Evolutionary conservation across 208 protist species (phyloP).

Genomic region (Histomonas meleagridis): DNA sequence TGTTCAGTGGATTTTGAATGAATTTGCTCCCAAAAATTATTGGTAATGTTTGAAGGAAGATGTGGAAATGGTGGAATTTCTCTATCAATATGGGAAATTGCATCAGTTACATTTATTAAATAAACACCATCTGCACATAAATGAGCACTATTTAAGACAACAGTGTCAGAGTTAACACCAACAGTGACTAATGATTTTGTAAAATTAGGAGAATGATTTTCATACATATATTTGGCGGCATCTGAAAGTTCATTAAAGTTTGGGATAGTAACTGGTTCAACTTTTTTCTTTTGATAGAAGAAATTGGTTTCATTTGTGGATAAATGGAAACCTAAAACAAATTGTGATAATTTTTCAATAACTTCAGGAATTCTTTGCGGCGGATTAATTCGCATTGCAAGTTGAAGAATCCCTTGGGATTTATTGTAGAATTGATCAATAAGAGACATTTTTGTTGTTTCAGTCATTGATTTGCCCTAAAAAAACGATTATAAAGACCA

Average conservation of each 20-base stretch:
- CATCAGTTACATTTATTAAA: background rate
- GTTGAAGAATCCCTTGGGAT: background rate
- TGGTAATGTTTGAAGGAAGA: background rate
- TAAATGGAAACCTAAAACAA: background rate
- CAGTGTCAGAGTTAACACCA: background rate
- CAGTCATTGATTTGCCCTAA: too few relatives aligned
- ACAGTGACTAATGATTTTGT: background rate
- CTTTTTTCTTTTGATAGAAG: background rate
- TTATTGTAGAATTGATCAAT: background rate
- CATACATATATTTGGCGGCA: background rate
- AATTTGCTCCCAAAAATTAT: background rate
- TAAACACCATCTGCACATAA: background rate
- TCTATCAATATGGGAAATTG: too few relatives aligned
- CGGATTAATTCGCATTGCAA: background rate
- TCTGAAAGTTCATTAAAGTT: background rate
- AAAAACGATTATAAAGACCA: too few relatives aligned
- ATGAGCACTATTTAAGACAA: background rate
- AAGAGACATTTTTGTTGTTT: too few relatives aligned
- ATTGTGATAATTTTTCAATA: background rate
- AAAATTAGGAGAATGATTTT: slow-evolving; percentile 2
- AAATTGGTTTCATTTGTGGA: background rate
- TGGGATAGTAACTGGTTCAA: background rate
- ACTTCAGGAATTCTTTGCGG: background rate
- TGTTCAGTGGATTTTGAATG: background rate
- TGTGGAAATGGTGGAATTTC: too few relatives aligned